Evolutionary conservation across 768 basidiomycete species (phyloP).

Genomic region (Serendipita vermifera): DNA sequence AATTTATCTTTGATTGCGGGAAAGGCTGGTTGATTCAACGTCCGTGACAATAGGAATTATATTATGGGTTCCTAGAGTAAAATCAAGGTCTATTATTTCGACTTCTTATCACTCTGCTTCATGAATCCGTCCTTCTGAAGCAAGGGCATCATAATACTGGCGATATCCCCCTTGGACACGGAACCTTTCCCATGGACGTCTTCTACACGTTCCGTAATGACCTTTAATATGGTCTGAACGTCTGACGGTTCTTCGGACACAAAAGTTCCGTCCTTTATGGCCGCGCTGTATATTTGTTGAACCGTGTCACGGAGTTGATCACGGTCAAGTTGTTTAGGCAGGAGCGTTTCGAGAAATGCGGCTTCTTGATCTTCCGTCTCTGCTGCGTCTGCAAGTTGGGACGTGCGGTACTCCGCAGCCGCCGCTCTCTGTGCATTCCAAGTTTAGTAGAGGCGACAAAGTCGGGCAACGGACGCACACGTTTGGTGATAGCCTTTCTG

Average conservation of each 20-base stretch:
- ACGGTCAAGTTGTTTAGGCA: neutral
- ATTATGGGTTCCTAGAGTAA: no score
- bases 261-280: neutral
- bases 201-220: neutral
- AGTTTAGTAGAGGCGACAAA: neutral
- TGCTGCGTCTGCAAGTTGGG: neutral
- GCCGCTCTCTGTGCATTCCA: neutral
- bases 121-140: neutral
- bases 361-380: neutral
- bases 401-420: neutral
- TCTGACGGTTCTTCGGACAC: neutral
- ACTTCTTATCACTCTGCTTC: no score
- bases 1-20: no score
- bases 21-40: no score
- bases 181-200: conserved; percentile 1
- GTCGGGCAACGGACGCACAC: neutral
- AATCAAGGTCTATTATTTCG: no score
- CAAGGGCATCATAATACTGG: neutral
- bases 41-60: no score
- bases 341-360: neutral
- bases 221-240: neutral
- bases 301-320: neutral
- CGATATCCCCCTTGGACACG: neutral
- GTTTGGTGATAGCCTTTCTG: neutral
- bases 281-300: neutral